Conservation (phyloP, 2,329 filamentous ascomycete genomes). For the Cladobotryum mycophilum region DNA sequence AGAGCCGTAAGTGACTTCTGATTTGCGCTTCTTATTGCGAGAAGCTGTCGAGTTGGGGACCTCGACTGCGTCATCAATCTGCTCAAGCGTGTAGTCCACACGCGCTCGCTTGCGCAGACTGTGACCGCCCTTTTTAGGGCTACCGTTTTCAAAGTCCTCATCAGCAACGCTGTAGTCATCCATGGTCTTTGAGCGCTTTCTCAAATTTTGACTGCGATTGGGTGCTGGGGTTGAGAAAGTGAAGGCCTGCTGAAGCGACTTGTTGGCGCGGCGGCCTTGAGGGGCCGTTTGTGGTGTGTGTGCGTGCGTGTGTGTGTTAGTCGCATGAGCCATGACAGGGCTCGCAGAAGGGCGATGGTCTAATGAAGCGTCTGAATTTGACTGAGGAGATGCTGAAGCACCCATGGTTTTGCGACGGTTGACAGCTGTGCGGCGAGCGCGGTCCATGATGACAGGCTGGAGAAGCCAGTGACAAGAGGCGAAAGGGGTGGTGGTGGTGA, state of each 20-base stretch:
- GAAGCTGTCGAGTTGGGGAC: constrained; percentile 29
- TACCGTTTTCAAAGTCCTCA: constrained; percentile 41
- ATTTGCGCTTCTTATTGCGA: constrained; percentile 32
- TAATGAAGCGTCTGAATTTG: constrained; percentile 26
- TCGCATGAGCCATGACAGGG: constrained; percentile 26
- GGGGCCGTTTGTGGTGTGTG: constrained; percentile 26
- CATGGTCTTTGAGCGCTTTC: constrained; percentile 39
- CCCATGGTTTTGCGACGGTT: constrained; percentile 27
- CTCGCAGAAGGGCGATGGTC: constrained; percentile 26
- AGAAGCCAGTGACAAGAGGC: constrained; percentile 18
- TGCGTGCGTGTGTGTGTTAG: too few relatives aligned
- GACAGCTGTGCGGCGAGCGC: constrained; percentile 29
- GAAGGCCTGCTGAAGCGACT: constrained; percentile 30
- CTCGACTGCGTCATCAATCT: constrained; percentile 42
- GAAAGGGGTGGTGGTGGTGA: too few relatives aligned
- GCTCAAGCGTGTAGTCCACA: constrained; percentile 51
- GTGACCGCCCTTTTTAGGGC: constrained; percentile 52
- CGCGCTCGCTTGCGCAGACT: constrained; percentile 51
- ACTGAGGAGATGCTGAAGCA: constrained; percentile 29
- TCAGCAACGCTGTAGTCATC: constrained; percentile 30
- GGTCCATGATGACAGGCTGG: constrained; percentile 30
- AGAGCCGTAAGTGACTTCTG: constrained; percentile 28
- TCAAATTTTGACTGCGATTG: constrained; percentile 25
- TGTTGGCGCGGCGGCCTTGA: constrained; percentile 27
- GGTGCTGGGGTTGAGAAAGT: constrained; percentile 31